phyloP scores from a whole-genome alignment of 768 basidiomycete species.

The Leccinum subtestaceum region DNA sequence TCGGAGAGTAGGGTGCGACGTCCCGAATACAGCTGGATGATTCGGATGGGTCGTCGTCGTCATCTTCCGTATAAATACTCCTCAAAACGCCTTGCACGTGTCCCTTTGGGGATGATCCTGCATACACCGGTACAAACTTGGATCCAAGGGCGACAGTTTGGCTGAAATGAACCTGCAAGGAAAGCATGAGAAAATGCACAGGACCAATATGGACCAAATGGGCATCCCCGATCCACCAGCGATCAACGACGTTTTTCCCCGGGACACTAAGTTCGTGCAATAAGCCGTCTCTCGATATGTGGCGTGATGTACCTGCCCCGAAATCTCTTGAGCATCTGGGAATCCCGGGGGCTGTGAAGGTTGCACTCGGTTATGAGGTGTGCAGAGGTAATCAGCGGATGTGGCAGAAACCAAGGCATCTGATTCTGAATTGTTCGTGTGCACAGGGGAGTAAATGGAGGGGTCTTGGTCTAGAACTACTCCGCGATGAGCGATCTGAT shows the following conservation, averaged over 20 bases:
- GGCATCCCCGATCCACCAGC: conserved; percentile 3
- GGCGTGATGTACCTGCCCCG: conserved; percentile 8
- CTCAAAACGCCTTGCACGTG: background rate
- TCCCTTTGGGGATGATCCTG: conserved; percentile 6
- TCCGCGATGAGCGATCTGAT: conserved; percentile 10
- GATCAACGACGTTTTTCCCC: conserved; percentile 2
- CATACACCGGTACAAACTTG: conserved; percentile 4
- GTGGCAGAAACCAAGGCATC: background rate
- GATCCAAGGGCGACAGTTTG: background rate
- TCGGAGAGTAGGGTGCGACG: background rate
- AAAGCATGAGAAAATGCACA: conserved; percentile 18
- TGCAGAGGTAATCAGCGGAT: conserved; percentile 2
- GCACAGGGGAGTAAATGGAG: background rate
- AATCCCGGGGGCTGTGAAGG: conserved; percentile 5
- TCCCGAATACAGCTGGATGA: conserved; percentile 3
- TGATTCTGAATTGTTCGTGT: background rate
- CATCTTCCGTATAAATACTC: conserved; percentile 24
- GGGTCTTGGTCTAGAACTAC: conserved; percentile 5
- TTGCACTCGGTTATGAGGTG: background rate
- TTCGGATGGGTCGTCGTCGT: background rate
- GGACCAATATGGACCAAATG: conserved; percentile 10
- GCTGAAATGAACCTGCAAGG: conserved; percentile 6
- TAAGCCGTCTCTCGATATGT: conserved; percentile 11
- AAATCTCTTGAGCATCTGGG: conserved; percentile 8
- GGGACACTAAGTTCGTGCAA: conserved; percentile 4